phyloP scores from a whole-genome alignment of 306 rosid genomes.

The Prunus davidiana region DNA sequence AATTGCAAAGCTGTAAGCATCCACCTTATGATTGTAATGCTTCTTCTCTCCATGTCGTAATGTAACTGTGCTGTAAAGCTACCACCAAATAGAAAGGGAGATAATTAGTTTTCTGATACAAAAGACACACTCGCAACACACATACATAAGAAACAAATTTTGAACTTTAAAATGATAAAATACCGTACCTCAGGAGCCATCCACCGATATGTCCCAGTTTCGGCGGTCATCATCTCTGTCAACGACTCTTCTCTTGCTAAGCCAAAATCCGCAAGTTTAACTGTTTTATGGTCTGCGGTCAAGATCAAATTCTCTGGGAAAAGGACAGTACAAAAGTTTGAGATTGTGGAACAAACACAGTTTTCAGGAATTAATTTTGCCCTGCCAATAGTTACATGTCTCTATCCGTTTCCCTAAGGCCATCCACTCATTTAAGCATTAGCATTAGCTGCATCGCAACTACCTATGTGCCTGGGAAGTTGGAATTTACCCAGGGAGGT shows the following conservation, averaged over 20 bases:
- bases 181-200: conserved; percentile 90
- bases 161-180: conserved; percentile 14
- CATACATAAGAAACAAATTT: background rate
- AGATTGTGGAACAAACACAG: background rate
- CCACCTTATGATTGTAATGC: conserved; percentile 93
- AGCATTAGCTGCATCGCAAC: background rate
- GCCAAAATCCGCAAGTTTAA: conserved; percentile 91
- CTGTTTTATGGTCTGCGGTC: conserved; percentile 75
- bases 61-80: conserved; percentile 98
- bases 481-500: too few relatives aligned
- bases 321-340: conserved; percentile 4
- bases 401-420: background rate
- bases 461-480: background rate
- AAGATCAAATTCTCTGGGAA: conserved; percentile 76
- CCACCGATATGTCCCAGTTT: conserved; percentile 96
- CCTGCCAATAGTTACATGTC: background rate
- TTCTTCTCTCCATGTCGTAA: conserved; percentile 94
- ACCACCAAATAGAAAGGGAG: conserved; percentile 28
- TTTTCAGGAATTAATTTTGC: background rate
- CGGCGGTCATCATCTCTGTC: conserved; percentile 98
- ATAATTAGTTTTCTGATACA: conserved; percentile 20
- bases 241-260: conserved; percentile 95
- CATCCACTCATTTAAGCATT: background rate
- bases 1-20: conserved; percentile 94
- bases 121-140: background rate